Percentiles rank a stretch among this genome's conserved stretches.
Conservation (phyloP, 169 alveolate species). For the Plasmodium malariae region DNA sequence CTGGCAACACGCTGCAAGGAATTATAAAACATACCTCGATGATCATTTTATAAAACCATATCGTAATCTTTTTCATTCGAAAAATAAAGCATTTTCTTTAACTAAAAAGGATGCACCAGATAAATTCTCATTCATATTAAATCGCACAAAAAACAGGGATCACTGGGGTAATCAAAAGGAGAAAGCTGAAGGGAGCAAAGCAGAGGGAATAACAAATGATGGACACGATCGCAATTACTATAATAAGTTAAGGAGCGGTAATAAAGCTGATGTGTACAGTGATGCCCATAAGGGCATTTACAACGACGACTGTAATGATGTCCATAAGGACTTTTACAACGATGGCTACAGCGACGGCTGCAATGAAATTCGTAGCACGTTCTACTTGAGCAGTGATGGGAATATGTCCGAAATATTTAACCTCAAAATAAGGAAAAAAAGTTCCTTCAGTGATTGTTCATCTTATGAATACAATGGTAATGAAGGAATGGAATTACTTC, state of each 20-base stretch:
- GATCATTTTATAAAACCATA: conserved; percentile 53
- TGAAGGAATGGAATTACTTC: neutral
- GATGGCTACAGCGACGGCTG: too few species aligned
- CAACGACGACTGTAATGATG: too few species aligned
- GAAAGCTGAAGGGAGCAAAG: neutral
- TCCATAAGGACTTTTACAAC: too few species aligned
- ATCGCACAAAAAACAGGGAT: neutral
- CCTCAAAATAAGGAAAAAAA: neutral
- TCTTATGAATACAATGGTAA: neutral
- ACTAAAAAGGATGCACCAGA: neutral
- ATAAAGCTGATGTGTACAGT: too few species aligned
- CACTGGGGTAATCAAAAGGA: neutral
- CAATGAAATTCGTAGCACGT: too few species aligned
- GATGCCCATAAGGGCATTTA: too few species aligned
- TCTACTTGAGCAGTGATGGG: conserved; percentile 13
- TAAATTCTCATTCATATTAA: conserved; percentile 31
- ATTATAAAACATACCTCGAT: conserved; percentile 44
- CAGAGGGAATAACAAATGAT: too few species aligned
- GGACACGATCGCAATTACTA: too few species aligned
- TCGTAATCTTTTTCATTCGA: conserved; percentile 16
- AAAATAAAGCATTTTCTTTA: neutral
- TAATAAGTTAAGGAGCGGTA: too few species aligned
- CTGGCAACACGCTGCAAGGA: conserved; percentile 61
- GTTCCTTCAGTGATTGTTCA: neutral
- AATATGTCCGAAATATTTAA: conserved; percentile 49